Base-by-base conservation (phyloP, 495 filamentous ascomycete species). In the Durotheca rogersii region DNA sequence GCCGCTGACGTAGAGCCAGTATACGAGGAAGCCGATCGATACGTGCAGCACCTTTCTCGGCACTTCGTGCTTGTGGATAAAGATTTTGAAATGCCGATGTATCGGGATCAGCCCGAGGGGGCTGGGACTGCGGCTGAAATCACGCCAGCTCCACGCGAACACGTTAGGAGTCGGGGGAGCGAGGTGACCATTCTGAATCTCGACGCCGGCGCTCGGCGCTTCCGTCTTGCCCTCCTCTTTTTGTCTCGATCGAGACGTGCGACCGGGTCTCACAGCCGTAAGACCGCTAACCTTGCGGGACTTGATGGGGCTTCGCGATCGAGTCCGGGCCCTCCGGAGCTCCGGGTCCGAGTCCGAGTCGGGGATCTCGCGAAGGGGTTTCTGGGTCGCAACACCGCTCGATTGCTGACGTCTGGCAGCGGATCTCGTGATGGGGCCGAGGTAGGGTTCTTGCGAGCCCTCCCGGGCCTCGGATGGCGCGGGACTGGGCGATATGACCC, bases 61-160 rank as follows among this genome's bases (percentile, higher is more conserved):
- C 21, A 90, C 80, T 64, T 90, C 86, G 60, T 90, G 86, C 51
- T 81, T 81, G 71, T 90, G 86, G 58, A 88, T 83, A 46, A 90
- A 82, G 4, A 72, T 78, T 49, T 83, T 72, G 75, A 84, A 90
- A 56, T 82, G 77, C 36, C 81, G 75, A 65, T 99, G 93, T 58
- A 97, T 90, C 16, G 93, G 93, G 51, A 99, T 99, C 4, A 99
- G 79, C 14, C 94, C 93, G 10, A 98, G 77, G 3, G 93, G 93
- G 47, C 85, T 90, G 2, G 93, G 93, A 45, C 87, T 91, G 51
- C 93, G 80, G 45, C 89, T 94, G 58, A 96, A 72, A 59, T 88
- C 84, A 27, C 86, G 80, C 84, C 87, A 92, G 61, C 74, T 81
- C 66, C 85, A 83, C 19, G 72, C 77, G 21, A 67, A 60, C 39